Conservation (phyloP, 2,329 filamentous ascomycete species). For the Colletotrichum truncatum region DNA sequence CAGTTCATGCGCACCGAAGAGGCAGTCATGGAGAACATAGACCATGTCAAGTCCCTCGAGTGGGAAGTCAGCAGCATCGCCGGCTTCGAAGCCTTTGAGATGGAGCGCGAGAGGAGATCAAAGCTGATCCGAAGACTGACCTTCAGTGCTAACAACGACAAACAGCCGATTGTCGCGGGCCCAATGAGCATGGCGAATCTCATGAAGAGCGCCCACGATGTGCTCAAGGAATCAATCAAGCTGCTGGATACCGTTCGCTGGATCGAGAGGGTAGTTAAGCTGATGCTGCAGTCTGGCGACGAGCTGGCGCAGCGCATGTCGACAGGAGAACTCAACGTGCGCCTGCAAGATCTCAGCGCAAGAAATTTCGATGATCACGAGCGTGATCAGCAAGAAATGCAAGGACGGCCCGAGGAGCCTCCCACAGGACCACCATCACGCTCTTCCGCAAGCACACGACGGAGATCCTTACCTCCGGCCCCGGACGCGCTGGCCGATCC, state of each 20-base stretch:
- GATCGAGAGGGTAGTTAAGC: constrained; percentile 56
- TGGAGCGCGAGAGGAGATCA: constrained; percentile 34
- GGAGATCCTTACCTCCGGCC: constrained; percentile 15
- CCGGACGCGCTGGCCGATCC: constrained; percentile 30
- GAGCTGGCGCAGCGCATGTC: constrained; percentile 46
- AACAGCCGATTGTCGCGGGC: constrained; percentile 30
- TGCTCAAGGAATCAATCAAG: constrained; percentile 54
- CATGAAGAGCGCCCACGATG: constrained; percentile 57
- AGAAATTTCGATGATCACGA: background rate
- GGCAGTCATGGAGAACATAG: constrained; percentile 52
- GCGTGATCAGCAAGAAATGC: constrained; percentile 18
- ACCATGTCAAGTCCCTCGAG: constrained; percentile 51
- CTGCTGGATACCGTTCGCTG: constrained; percentile 55
- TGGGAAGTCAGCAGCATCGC: constrained; percentile 53
- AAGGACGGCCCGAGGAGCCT: constrained; percentile 25
- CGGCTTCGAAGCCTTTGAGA: constrained; percentile 44
- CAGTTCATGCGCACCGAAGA: constrained; percentile 55
- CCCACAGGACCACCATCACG: constrained; percentile 17
- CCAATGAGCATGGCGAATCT: constrained; percentile 55
- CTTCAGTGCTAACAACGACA: constrained; percentile 11
- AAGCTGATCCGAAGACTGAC: constrained; percentile 30
- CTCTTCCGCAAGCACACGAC: constrained; percentile 15
- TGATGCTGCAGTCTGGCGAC: constrained; percentile 53
- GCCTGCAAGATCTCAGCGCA: constrained; percentile 14
- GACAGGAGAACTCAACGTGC: constrained; percentile 30